Base-by-base conservation (phyloP, 164 flowering plant species). In the Cinnamomum micranthum region DNA sequence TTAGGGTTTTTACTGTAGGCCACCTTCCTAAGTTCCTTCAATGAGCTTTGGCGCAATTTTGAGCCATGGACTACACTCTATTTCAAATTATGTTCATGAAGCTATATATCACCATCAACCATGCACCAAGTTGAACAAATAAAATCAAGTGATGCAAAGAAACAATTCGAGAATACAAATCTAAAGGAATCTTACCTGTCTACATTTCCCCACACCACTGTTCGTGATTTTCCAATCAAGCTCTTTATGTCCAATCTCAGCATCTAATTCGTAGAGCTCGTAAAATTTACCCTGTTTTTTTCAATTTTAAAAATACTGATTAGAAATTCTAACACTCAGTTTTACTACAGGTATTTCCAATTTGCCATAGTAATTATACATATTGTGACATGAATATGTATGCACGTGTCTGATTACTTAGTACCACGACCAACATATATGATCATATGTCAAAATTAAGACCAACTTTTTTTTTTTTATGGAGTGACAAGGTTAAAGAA, bases 241-340 rank as follows among this genome's bases (percentile, higher is more conserved):
- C 84, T 91, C 98, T 80, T 88, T 93, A 71, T 91, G 95, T 50
- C 97, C 99, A 84, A 90, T 89, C 83, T 95, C 99, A 76, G 98
- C 99, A 88, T 95, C 99, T 52, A 89, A 74, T 78, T 95, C 98
- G 84, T 95, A 95, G 4, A 95, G 97, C 85, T 95, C 99, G 82
- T 93, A 93, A 68, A 95, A 93, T 73, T 91, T 92, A 70, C 98
- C 99, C 99, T 95, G 47, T 13, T 69, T 73, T 62, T 41, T 77
- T 17, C 24, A 66, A 52, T 25, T 13, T 31, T 22, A 20, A 35
- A 33, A 31, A 14, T 41, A 41, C 47, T 41, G 47, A 41, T 41
- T 41, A 41, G 6, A 31, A 31, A 31, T 31, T 31, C 35, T 1
- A 41, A 41, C 11, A 7, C 47, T 41, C 47, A 41, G 47, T 41